These are phyloP conservation scores for Ambispora gerdemannii DNA, from an alignment of 192 early-diverging fungal genomes.

Conservation along the genomic window DNA sequence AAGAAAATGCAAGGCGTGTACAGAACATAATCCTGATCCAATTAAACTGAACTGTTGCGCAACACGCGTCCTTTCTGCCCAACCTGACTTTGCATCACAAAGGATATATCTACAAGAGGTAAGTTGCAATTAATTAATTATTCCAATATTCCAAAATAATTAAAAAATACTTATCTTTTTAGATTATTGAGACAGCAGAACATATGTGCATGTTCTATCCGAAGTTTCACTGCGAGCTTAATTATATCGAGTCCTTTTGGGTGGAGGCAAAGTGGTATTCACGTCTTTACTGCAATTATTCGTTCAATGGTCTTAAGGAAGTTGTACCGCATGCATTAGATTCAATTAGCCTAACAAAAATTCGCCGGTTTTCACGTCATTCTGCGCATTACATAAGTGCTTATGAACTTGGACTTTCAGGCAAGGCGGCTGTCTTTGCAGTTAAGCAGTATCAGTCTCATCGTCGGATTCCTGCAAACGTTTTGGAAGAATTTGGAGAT, in stretches of 20 bases:
- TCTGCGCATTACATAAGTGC: neutral
- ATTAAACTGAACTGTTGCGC: conserved; percentile 27
- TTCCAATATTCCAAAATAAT: no score
- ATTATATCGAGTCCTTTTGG: no score
- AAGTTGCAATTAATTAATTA: conserved; percentile 5
- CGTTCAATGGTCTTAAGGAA: no score
- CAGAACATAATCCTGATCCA: neutral
- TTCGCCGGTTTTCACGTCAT: neutral
- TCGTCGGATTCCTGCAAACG: neutral
- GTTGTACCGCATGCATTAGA: neutral
- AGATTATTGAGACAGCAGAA: neutral
- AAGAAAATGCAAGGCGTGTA: neutral
- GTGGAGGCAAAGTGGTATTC: no score
- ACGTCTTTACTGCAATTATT: neutral
- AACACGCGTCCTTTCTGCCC: neutral
- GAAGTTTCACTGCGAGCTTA: no score
- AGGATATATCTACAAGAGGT: neutral
- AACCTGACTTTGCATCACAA: conserved; percentile 4
- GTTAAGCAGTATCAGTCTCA: neutral
- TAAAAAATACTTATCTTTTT: no score
- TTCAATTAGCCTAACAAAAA: neutral
- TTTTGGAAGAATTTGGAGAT: conserved; percentile 11
- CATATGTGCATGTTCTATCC: no score
- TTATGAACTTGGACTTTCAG: conserved; percentile 4
- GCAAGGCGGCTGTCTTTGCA: conserved; percentile 20